Evolutionary conservation across 2,329 filamentous ascomycete species (phyloP), one percentile per base, ranked within the genome.

Genomic region (Phoma sp.): DNA sequence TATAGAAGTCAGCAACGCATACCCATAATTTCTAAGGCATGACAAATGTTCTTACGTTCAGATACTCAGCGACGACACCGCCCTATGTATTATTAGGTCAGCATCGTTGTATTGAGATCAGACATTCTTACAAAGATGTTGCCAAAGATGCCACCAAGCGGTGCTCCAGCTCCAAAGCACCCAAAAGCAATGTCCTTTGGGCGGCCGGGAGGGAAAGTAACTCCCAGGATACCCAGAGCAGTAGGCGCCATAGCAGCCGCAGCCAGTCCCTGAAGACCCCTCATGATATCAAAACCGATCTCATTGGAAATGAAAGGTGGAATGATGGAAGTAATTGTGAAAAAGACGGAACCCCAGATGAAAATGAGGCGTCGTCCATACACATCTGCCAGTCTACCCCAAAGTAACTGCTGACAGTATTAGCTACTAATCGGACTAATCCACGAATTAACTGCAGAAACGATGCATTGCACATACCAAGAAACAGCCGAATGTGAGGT

Each of bases 241-340:
- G 87, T 89, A 0, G 88, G 87, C 0, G 89, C 85, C 65, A 88
- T 89, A 13, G 86, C 86, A 1, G 88, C 87, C 24, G 85, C 85
- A 2, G 86, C 87, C 9, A 90, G 69, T 1, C 88, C 88, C 59
- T 89, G 86, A 7, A 90, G 75, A 0, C 82, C 88, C 3, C 88
- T 79, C 61, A 90, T 84, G 1, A 89, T 52, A 66, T 89, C 82
- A 67, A 90, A 89, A 5, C 81, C 83, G 55, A 90, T 86, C 70
- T 90, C 88, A 55, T 85, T 85, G 0, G 81, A 82, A 11, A 88
- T 70, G 62, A 90, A 89, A 0, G 88, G 86, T 56, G 86, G 86
- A 10, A 82, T 76, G 4, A 86, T 77, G 2, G 84, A 83, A 0
- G 82, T 82, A 1, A 80, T 70, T 0, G 86, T 83, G 6, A 89